Base-by-base conservation (phyloP, 768 basidiomycete species). In the Hypholoma sublateritium region DNA sequence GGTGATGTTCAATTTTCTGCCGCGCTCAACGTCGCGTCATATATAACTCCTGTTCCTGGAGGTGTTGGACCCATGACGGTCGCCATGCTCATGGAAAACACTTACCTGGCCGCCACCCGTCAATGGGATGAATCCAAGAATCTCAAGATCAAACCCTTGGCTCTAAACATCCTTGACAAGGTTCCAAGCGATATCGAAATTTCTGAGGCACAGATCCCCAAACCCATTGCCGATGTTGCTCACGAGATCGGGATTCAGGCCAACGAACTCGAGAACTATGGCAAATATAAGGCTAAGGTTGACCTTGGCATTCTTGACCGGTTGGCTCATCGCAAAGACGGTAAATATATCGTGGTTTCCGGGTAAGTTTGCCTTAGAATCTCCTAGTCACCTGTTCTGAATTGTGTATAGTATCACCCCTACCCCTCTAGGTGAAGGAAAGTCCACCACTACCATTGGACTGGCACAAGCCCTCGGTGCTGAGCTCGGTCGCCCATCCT, bases 61-160 rank as follows among this genome's bases (percentile, higher is more conserved):
- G 97, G 97, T 56, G 97, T 99, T 51, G 97, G 97, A 12, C 97
- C 97, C n/a, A 97, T 98, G 95, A 99, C 97, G 13, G 97, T 99
- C 56, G 97, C 97, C 19, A 81, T 98, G 78, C 86, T 99, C 60
- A 98, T 99, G 95, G 83, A 87, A 67, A 99, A 98, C 74, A 96
- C 95, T 1, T 76, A 93, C 62, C 77, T 80, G 60, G 89, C 93
- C 47, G 95, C 95, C 21, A 82, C 91, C 70, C 86, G 91, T 50
- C 80, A 86, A 50, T 95, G 90, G 82, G 84, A 89, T 61, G 78
- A 84, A 50, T 74, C 82, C 43, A 82, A 87, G 47, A 70, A 80
- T 12, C 82, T 86, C 55, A 87, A 86, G 66, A 72, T 95, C 70
- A 86, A 81, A 60, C 93, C 94, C 6, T 82, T 98, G 46, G 83